phyloP scores from a whole-genome alignment of 1,139 yeast species.

The Suzukiozyma palmioleophila region DNA sequence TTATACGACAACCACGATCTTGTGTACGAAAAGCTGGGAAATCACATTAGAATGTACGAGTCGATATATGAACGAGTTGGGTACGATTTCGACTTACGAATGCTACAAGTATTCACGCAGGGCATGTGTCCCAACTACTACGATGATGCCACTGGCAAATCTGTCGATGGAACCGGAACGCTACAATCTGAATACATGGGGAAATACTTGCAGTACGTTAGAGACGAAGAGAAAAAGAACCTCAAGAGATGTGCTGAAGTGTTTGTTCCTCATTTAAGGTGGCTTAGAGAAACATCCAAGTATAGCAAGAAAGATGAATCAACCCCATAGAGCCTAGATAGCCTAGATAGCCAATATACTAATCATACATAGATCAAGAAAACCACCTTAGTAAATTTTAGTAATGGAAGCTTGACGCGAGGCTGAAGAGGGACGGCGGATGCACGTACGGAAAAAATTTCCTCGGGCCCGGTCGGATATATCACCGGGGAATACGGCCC shows the following conservation, averaged over 20 bases:
- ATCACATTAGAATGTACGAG: slow-evolving; percentile 45
- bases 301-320: slow-evolving; percentile 4
- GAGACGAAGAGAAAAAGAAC: slow-evolving; percentile 19
- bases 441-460: too few species aligned
- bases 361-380: neutral
- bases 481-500: too few species aligned
- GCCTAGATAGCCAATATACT: neutral
- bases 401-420: too few species aligned
- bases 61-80: slow-evolving; percentile 39
- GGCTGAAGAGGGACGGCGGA: too few species aligned
- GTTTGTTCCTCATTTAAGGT: slow-evolving; percentile 35
- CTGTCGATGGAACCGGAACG: slow-evolving; percentile 24
- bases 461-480: neutral
- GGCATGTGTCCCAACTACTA: slow-evolving; percentile 37
- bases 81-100: slow-evolving; percentile 51
- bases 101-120: slow-evolving; percentile 33
- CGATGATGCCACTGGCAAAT: slow-evolving; percentile 19
- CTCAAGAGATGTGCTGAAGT: slow-evolving; percentile 31
- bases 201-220: slow-evolving; percentile 25
- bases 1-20: slow-evolving; percentile 45
- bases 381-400: neutral
- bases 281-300: slow-evolving; percentile 33
- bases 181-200: slow-evolving; percentile 29
- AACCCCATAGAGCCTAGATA: too few species aligned
- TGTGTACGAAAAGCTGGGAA: slow-evolving; percentile 28